Percentiles rank a stretch among this genome's conserved stretches.
These are phyloP conservation scores for Fusarium miscanthi DNA, from an alignment of 2,329 filamentous ascomycete genomes.

Conservation along the genomic window DNA sequence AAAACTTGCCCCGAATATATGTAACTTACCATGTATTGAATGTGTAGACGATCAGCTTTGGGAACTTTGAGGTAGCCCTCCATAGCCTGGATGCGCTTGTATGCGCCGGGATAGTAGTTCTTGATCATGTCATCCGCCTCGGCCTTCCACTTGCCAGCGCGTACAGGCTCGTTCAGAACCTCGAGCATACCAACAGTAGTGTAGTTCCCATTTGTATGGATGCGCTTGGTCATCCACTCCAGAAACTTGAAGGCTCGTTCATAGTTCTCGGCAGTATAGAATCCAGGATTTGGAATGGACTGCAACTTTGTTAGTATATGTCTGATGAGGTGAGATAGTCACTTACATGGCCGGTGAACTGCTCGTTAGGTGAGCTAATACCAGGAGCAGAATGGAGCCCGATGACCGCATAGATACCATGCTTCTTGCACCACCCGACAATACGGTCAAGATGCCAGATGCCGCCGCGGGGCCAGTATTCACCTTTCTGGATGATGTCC, in stretches of 20 bases:
- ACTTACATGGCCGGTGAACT: conserved; percentile 45
- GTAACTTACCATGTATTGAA: conserved; percentile 57
- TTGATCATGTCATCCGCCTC: conserved; percentile 42
- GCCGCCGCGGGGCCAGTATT: conserved; percentile 40
- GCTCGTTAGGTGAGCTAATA: conserved; percentile 35
- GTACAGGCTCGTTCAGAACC: conserved; percentile 68
- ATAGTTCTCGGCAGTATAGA: conserved; percentile 67
- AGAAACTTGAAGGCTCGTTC: conserved; percentile 65
- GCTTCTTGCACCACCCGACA: conserved; percentile 42
- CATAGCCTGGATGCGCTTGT: conserved; percentile 56
- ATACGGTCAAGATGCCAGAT: conserved; percentile 43
- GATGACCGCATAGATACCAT: conserved; percentile 41
- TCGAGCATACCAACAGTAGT: conserved; percentile 69
- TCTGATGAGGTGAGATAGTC: accelerated
- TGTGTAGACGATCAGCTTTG: conserved; percentile 59
- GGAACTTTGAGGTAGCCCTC: conserved; percentile 59
- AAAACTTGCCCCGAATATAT: accelerated
- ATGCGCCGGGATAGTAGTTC: conserved; percentile 43
- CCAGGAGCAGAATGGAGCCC: conserved; percentile 43
- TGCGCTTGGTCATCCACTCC: conserved; percentile 63
- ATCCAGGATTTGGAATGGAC: conserved; percentile 53
- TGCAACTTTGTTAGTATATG: accelerated
- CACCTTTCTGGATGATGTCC: conserved; percentile 34
- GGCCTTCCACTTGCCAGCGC: conserved; percentile 2
- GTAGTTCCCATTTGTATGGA: conserved; percentile 62